Conservation (phyloP, 106 monocot species). For the Chionographis japonica region DNA sequence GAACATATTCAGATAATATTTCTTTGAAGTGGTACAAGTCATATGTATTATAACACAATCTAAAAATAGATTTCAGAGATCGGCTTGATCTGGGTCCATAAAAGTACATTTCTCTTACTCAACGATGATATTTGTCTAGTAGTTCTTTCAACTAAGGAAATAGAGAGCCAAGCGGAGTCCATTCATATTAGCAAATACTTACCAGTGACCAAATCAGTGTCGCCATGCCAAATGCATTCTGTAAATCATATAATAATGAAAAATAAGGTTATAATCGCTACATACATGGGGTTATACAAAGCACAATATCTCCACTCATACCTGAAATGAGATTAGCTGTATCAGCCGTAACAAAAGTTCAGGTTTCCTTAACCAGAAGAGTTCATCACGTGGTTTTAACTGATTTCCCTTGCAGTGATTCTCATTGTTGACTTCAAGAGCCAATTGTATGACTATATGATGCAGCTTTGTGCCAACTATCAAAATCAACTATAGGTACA, state of each 20-base stretch:
- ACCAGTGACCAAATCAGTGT: slow-evolving; percentile 11
- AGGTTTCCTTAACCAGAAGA: slow-evolving; percentile 7
- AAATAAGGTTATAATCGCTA: not conserved
- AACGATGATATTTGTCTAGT: too few species aligned
- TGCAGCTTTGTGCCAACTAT: slow-evolving; percentile 4
- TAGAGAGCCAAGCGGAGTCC: too few species aligned
- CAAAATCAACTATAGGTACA: not conserved
- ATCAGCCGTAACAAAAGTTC: slow-evolving; percentile 5
- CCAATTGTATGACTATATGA: slow-evolving; percentile 4
- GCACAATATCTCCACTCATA: not conserved
- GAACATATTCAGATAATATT: too few species aligned
- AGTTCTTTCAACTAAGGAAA: too few species aligned
- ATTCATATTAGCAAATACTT: not conserved
- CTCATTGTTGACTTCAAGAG: slow-evolving; percentile 2
- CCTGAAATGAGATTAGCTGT: slow-evolving; percentile 3
- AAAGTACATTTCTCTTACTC: too few species aligned
- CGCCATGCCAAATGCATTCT: slow-evolving; percentile 10
- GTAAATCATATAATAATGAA: not conserved
- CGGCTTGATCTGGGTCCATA: too few species aligned
- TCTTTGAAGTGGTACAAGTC: too few species aligned
- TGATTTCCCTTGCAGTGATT: not conserved
- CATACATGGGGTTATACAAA: not conserved
- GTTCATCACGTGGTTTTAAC: slow-evolving; percentile 1
- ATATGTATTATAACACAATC: too few species aligned
- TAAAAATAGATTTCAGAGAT: too few species aligned